Evolutionary conservation across 2,329 filamentous ascomycete species (phyloP), one percentile per base, ranked within the genome.

Genomic region (Paracamarosporium sp.): DNA sequence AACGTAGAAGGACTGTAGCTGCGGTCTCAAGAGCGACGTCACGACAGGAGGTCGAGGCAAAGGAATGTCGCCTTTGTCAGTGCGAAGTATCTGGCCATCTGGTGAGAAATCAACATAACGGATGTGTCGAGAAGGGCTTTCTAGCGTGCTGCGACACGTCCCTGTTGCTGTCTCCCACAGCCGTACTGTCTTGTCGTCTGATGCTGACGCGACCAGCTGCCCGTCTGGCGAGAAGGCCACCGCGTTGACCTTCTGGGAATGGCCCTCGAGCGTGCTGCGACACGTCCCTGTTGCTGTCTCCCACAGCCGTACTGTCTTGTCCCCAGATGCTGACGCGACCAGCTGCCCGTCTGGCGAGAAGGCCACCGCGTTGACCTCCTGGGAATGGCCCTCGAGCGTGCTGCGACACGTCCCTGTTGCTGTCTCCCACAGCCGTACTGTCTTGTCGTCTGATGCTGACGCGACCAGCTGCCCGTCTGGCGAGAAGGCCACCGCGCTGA

Each of bases 291-390:
- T 12, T 55, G n/a, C n/a, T n/a, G 25, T 36, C 41, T 61, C 55
- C 63, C 60, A 66, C 15, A 66, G 28, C 52, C 47, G 30, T 27
- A 64, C 62, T 41, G 55, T 64, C 5, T 36, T 52, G 52, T 67
- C 59, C 7, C 12, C 0, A 4, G 62, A 65, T 43, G 43, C 61
- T n/a, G 59, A 65, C 27, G 55, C 61, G 15, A 65, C 56, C 50
- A 35, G 30, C 17, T 31, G 15, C 3, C 28, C 27, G 43, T 65
- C 61, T 46, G 59, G 55, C 35, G 61, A 64, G 60, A 66, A 67
- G 25, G 52, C 60, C 33, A 64, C 41, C 17, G 43, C 53, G 1
- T 92, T 93, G 70, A 97, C 96, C 1, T 95, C 78, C 1, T 44
- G 28, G 20, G 47, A 31, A 53, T 61, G 50, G 53, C 52, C 47